Base-by-base conservation (phyloP, 192 early-diverging fungal genomes). In the Helicostylum pulchrum region DNA sequence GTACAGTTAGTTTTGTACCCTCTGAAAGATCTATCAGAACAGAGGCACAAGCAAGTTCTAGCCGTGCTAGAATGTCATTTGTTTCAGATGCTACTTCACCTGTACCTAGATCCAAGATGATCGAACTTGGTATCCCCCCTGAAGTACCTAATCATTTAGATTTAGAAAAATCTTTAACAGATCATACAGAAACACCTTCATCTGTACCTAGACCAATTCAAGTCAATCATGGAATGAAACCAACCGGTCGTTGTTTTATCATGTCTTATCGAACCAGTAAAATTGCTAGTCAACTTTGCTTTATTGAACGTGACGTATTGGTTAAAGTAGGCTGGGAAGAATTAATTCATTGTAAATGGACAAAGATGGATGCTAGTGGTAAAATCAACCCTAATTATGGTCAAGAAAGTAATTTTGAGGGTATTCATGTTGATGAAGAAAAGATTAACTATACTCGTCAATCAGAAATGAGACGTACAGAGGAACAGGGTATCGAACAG, bases 281-380 rank as follows among this genome's bases (percentile, higher is more conserved):
- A 21, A 72, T 86, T 55, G 82, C 82, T 5, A 79, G 79, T 31
- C 84, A 86, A 39, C 52, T 86, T n/a, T 86, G 84, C 57, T 66
- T 84, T 21, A 78, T 84, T 53, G 84, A 86, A 56, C 74, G 78
- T 9, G 77, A 80, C 31, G 50, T 75, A 6, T 59, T 86, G 53
- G 64, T 71, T 12, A 64, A 73, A n/a, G 71, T 86, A 20, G 68
- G 71, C n/a, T 85, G 83, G 83, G 76, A 79, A 68, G 83, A 85
- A 14, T 21, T 85, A 7, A 74, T 85, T 4, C 77, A 82, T 43
- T 74, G 72, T 17, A 72, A 75, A 0, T 83, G 81, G 82, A 83
- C 76, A 14, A 79, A 81, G 48, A 81, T 75, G 72, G 61, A 67
- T 10, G 57, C 31, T 2, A 56, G 69, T 56, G 42, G 64, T 47